Evolutionary conservation across 371 early-diverging fungal genomes (phyloP).

Genomic region (Entomophthora muscae): DNA sequence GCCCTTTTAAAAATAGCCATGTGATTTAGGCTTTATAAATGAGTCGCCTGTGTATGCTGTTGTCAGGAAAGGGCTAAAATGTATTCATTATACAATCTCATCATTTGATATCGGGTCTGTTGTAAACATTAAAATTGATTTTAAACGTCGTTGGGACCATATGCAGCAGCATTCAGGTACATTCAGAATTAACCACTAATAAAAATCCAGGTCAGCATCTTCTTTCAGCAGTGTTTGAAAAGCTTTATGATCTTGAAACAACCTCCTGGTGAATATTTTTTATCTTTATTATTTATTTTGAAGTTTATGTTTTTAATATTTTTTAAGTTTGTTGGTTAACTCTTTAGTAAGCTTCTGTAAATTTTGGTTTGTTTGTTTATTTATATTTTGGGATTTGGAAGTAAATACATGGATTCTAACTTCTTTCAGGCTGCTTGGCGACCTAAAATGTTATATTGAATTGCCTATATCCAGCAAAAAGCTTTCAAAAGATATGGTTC

Average conservation of each 20-base stretch:
- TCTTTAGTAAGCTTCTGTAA: no score
- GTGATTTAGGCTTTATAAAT: slow-evolving; percentile 1
- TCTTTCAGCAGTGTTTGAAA: slow-evolving; percentile 2
- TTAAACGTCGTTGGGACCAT: slow-evolving; percentile 1
- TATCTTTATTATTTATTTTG: no score
- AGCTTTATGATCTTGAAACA: not conserved
- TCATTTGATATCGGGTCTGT: not conserved
- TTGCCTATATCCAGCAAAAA: not conserved
- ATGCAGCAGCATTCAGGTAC: slow-evolving; percentile 7
- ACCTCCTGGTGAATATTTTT: not conserved
- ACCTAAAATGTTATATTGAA: not conserved
- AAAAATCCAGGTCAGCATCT: slow-evolving; percentile 5
- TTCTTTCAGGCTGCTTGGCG: slow-evolving; percentile 1
- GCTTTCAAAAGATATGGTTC: not conserved
- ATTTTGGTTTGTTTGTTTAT: no score
- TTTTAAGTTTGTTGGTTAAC: no score
- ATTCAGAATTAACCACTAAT: not conserved
- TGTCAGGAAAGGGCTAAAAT: not conserved
- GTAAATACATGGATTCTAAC: no score
- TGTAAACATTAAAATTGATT: not conserved
- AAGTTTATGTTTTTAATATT: no score
- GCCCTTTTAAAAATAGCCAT: slow-evolving; percentile 1
- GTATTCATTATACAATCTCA: not conserved
- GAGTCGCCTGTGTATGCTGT: not conserved
- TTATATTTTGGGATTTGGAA: no score